phyloP scores from a whole-genome alignment of 345 rosid genomes.

The Brassica cretica region DNA sequence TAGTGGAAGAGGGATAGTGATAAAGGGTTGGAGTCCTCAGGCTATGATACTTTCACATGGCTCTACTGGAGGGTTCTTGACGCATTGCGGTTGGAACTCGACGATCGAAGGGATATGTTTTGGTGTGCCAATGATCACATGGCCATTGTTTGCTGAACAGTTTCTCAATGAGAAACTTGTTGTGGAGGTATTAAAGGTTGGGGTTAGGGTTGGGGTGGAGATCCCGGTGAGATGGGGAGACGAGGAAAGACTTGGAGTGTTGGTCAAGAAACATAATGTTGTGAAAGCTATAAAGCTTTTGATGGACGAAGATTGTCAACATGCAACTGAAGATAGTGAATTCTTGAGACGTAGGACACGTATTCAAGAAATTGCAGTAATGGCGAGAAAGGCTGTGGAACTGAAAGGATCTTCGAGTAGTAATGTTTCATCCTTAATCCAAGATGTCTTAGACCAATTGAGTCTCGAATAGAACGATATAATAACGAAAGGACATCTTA shows the following conservation, averaged over 20 bases:
- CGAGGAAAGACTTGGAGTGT: constrained; percentile 64
- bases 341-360: constrained; percentile 42
- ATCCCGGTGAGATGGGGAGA: constrained; percentile 73
- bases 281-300: constrained; percentile 46
- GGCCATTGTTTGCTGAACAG: constrained; percentile 80
- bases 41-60: constrained; percentile 65
- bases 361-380: constrained; percentile 45
- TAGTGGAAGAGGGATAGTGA: constrained; percentile 60
- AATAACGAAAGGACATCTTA: not conserved
- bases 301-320: constrained; percentile 43
- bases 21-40: constrained; percentile 93
- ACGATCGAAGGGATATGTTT: constrained; percentile 60
- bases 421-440: constrained; percentile 48
- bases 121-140: constrained; percentile 75
- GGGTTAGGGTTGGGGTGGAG: constrained; percentile 63
- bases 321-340: constrained; percentile 34
- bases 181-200: constrained; percentile 59
- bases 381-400: constrained; percentile 50
- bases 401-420: constrained; percentile 59
- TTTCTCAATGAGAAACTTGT: constrained; percentile 69
- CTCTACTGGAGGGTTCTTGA: constrained; percentile 66
- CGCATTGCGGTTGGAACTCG: constrained; percentile 96
- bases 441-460: constrained; percentile 39
- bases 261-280: constrained; percentile 53
- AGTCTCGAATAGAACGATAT: not conserved